Conservation (phyloP, 1,284 basidiomycete species). For the Ceratobasidium sp. region DNA sequence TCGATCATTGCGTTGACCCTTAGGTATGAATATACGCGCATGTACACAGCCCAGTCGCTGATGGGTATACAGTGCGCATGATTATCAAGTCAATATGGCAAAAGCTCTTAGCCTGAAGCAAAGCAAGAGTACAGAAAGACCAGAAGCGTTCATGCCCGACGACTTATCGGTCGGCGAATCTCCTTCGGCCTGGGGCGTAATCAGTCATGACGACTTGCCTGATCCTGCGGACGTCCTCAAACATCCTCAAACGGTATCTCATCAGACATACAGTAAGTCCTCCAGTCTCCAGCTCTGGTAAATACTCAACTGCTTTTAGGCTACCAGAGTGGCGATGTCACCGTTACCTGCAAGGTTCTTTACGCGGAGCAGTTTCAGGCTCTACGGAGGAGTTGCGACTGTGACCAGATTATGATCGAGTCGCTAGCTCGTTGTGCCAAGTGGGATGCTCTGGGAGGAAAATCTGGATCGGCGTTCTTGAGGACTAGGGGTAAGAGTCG, state of each 20-base stretch:
- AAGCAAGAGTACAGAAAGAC: conserved; percentile 48
- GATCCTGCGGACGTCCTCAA: conserved; percentile 78
- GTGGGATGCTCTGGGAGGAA: conserved; percentile 96
- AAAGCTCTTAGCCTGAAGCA: conserved; percentile 72
- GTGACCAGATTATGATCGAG: conserved; percentile 93
- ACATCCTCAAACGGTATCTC: conserved; percentile 51
- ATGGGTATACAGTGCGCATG: conserved; percentile 75
- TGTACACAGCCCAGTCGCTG: not conserved
- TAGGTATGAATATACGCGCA: conserved; percentile 66
- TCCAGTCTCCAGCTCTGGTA: not conserved
- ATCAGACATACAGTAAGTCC: conserved; percentile 52
- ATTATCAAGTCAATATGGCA: conserved; percentile 85
- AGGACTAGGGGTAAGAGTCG: conserved; percentile 84
- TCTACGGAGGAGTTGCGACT: conserved; percentile 91
- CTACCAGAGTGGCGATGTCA: conserved; percentile 90
- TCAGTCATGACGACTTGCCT: conserved; percentile 76
- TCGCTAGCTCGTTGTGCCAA: conserved; percentile 95
- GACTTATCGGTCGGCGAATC: conserved; percentile 83
- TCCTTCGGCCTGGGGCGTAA: conserved; percentile 88
- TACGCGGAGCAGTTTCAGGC: conserved; percentile 99
- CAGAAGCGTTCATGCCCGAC: conserved; percentile 81
- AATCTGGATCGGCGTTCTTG: conserved; percentile 96
- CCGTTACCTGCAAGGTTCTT: conserved; percentile 95
- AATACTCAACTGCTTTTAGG: conserved; percentile 63
- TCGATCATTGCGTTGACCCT: conserved; percentile 97